Evolutionary conservation across 164 flowering plant genomes (phyloP), one percentile per base, ranked within the genome.

Genomic region (Pachysandra terminalis): DNA sequence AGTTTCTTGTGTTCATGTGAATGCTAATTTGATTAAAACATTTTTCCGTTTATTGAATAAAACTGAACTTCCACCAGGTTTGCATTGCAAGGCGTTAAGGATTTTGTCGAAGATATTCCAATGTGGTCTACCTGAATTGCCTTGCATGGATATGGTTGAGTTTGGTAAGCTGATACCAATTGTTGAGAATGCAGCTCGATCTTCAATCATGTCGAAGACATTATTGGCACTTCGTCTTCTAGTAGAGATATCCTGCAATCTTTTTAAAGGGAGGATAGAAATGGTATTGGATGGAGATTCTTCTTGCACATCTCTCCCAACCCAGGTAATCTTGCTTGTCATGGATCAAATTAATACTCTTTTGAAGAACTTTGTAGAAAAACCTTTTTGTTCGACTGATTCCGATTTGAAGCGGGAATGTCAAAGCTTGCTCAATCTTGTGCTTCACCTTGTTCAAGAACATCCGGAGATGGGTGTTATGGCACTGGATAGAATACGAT

Each of bases 41-140:
- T 77, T 91, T 69, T 61, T 84, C 63, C 69, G 68, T 73, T 52
- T 74, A 27, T 21, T 90, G 54, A 76, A 79, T 67, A 74, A 78
- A 35, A 60, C 75, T 49, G 71, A 77, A 28, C 45, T 77, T 77
- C 69, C 85, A 56, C 58, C 78, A 61, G 61, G 28, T 61, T 64
- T 80, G 69, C 90, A 81, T 28, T 71, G 70, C 77, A 80, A 79
- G 70, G 86, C 83, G 71, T 66, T 91, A 55, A 58, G 68, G 64
- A 71, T 85, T 59, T 74, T 94, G 74, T 63, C 82, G 79, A 86
- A 88, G 97, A 69, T 85, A 27, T 70, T 81, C 69, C 53, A 68
- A 10, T 65, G 51, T 67, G n/a, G 10, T 37, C 52, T 69, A 55
- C 70, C 73, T 19, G 65, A 41, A 59, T 57, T 74, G 24, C 68